Conservation (phyloP, 179 eudicot genomes). For the Spinacia oleracea region DNA sequence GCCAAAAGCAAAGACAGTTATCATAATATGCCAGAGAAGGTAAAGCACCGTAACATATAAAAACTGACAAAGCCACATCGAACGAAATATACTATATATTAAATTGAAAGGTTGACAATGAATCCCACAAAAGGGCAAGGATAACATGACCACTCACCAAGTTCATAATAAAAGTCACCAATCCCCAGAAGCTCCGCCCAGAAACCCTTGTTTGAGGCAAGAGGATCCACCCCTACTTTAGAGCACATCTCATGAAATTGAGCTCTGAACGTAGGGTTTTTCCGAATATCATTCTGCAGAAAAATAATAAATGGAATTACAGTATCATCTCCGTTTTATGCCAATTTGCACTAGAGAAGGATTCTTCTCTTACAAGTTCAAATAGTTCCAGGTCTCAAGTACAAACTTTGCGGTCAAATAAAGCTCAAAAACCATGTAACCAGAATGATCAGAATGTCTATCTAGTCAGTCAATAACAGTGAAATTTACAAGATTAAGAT, state of each 20-base stretch:
- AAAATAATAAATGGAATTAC: conserved; percentile 5
- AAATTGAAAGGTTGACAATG: conserved; percentile 1
- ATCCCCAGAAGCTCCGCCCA: conserved; percentile 98
- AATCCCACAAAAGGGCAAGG: conserved; percentile 11
- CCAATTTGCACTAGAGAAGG: neutral
- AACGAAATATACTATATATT: no score
- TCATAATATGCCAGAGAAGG: conserved; percentile 7
- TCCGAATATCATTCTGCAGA: conserved; percentile 92
- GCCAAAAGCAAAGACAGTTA: conserved; percentile 9
- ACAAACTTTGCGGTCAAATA: neutral
- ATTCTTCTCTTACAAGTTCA: neutral
- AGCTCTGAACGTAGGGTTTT: conserved; percentile 92
- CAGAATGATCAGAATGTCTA: no score
- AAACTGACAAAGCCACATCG: neutral
- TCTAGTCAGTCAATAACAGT: neutral
- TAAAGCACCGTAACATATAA: neutral
- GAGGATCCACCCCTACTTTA: conserved; percentile 97
- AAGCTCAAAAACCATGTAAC: no score
- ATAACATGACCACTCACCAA: conserved; percentile 56
- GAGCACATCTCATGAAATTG: conserved; percentile 99
- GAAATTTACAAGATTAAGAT: no score
- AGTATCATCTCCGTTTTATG: neutral
- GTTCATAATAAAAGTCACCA: conserved; percentile 97
- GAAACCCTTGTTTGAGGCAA: conserved; percentile 98
- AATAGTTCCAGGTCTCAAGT: neutral